Percentiles rank a stretch among this genome's conserved stretches.
Evolutionary conservation across 306 rosid genomes (phyloP).

Genomic region (Cajanus cajan): DNA sequence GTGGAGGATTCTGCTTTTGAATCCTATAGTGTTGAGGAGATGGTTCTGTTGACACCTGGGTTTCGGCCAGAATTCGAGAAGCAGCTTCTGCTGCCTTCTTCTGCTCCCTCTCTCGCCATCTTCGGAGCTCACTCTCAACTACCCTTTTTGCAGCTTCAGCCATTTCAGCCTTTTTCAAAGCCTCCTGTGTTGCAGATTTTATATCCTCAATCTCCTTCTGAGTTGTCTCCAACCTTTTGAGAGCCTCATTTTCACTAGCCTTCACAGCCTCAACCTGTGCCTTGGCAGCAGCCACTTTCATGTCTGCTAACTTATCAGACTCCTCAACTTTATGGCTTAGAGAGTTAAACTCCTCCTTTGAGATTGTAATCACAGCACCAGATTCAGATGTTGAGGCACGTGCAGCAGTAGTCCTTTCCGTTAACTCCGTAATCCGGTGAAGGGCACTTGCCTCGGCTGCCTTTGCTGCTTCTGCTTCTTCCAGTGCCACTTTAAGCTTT

Average conservation of each 20-base stretch:
- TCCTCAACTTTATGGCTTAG: constrained; percentile 85
- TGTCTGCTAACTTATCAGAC: constrained; percentile 77
- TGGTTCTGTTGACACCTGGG: constrained; percentile 53
- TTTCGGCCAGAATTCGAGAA: constrained; percentile 74
- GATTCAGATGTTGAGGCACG: constrained; percentile 91
- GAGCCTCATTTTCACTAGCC: constrained; percentile 87
- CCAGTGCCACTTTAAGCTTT: constrained; percentile 64
- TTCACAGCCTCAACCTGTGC: constrained; percentile 99
- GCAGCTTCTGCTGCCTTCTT: constrained; percentile 93
- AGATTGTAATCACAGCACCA: constrained; percentile 71
- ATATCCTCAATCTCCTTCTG: constrained; percentile 80
- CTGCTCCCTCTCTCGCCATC: constrained; percentile 92
- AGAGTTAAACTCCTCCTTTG: constrained; percentile 80
- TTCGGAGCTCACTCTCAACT: constrained; percentile 84
- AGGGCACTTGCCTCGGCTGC: constrained; percentile 78
- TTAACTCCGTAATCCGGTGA: constrained; percentile 66
- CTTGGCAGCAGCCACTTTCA: constrained; percentile 94
- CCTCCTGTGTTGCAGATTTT: constrained; percentile 69
- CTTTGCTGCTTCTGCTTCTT: constrained; percentile 87
- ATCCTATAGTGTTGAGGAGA: constrained; percentile 67
- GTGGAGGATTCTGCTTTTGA: constrained; percentile 59
- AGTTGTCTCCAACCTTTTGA: constrained; percentile 63
- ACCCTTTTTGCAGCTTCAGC: constrained; percentile 96
- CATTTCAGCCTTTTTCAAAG: constrained; percentile 81
- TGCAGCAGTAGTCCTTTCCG: constrained; percentile 76